Percentiles rank a stretch among this genome's conserved stretches.
phyloP scores from a whole-genome alignment of 192 early-diverging fungal species.

The Coemansia sp. region DNA sequence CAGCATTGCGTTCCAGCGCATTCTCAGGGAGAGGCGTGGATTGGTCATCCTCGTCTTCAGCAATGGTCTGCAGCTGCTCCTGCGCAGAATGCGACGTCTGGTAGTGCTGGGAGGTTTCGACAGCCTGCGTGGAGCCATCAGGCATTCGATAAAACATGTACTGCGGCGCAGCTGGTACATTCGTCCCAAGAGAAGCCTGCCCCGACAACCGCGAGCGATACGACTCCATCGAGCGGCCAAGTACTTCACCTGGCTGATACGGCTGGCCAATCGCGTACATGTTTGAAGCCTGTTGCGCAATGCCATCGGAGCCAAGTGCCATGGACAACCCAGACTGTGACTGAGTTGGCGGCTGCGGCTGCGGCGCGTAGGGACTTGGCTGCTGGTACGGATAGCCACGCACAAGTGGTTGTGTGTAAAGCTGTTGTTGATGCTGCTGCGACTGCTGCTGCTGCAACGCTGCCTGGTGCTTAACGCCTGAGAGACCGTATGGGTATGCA shows the following conservation, averaged over 20 bases:
- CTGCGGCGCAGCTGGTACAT: constrained; percentile 13
- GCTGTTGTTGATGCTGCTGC: constrained; percentile 24
- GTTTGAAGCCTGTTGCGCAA: constrained; percentile 15
- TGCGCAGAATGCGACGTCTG: constrained; percentile 23
- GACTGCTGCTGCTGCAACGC: constrained; percentile 13
- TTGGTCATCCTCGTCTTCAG: constrained; percentile 33
- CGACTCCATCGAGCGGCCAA: constrained; percentile 38
- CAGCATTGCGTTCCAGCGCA: constrained; percentile 7
- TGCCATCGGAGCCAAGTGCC: constrained; percentile 23
- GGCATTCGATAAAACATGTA: constrained; percentile 56
- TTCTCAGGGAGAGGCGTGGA: neutral
- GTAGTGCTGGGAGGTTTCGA: constrained; percentile 24
- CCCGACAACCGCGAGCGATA: constrained; percentile 40
- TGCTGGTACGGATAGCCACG: constrained; percentile 40
- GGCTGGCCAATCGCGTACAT: constrained; percentile 53
- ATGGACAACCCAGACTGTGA: constrained; percentile 13
- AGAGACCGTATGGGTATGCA: constrained; percentile 35
- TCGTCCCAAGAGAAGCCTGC: neutral
- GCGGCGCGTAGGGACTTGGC: constrained; percentile 22
- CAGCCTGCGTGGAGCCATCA: constrained; percentile 36
- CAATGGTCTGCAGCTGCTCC: constrained; percentile 40
- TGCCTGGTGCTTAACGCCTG: constrained; percentile 25
- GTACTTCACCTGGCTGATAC: constrained; percentile 54
- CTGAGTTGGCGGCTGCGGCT: constrained; percentile 13
- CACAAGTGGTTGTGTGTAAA: constrained; percentile 37